Evolutionary conservation across 352 stramenopile genomes (phyloP), one percentile per base, ranked within the genome.

Genomic region (Pythium rhizo-oryzae): DNA sequence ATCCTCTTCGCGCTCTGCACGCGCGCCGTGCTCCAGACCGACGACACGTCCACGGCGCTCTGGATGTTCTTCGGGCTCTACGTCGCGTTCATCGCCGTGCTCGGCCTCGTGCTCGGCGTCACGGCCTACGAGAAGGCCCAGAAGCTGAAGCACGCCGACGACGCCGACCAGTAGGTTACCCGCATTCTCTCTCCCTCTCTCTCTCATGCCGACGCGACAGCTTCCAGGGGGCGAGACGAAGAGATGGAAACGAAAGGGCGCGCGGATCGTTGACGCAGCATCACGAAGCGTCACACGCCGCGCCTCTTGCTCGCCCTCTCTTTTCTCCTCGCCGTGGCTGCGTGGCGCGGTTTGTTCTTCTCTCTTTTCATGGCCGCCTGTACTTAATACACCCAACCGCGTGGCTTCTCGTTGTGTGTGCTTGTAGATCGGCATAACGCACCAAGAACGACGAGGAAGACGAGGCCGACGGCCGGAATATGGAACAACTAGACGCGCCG

Each of bases 41-140:
- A 91, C 52, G 81, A 94, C 68, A 90, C 84, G 37, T 79, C 80
- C 56, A 86, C 85, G n/a, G 80, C 84, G 65, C 76, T 93, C n/a
- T 93, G 85, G 85, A 76, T 79, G 49, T 92, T 93, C 74, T 93
- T 92, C 62, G 82, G 77, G 33, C 72, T 91, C 67, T 93, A 88
- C 66, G 78, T 82, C 19, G 69, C 71, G 53, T 92, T 90, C 71
- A 37, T 92, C 54, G 63, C 65, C 62, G 78, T 92, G 74, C 81
- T 93, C 50, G 73, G 69, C 58, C 71, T 90, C 59, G 81, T 91
- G 64, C 80, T 93, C 50, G 74, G 50, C 43, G 81, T 84, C 49
- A 84, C 78, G 62, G 73, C 78, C 18, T 92, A 90, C 79, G 82
- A 91, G 49, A 85, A 87, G 68, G 76, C 70, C 44, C 79, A 87